A percentile compares a stretch with the other conserved stretches of the same genome.
phyloP scores from a whole-genome alignment of 768 basidiomycete species.

The Tubosaeta sp. region DNA sequence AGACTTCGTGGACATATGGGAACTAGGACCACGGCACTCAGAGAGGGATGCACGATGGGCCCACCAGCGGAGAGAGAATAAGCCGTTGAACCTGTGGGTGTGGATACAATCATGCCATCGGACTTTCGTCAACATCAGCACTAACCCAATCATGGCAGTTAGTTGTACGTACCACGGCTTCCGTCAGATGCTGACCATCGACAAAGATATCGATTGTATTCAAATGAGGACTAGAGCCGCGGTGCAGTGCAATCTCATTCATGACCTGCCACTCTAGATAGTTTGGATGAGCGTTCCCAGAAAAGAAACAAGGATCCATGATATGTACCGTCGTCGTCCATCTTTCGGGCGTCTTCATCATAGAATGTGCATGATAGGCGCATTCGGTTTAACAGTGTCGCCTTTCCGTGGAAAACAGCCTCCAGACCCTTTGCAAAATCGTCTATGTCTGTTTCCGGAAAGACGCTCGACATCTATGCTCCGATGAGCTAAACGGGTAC shows the following conservation, averaged over 20 bases:
- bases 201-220: slow-evolving; percentile 93
- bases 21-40: slow-evolving; percentile 86
- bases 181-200: slow-evolving; percentile 92
- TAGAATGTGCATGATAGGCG: slow-evolving; percentile 79
- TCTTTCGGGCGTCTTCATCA: slow-evolving; percentile 53
- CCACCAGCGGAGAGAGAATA: slow-evolving; percentile 95
- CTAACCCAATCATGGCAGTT: slow-evolving; percentile 8
- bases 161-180: slow-evolving; percentile 73
- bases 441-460: slow-evolving; percentile 65
- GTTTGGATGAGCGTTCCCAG: slow-evolving; percentile 1
- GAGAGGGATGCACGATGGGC: slow-evolving; percentile 91
- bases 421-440: slow-evolving; percentile 78
- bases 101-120: slow-evolving; percentile 91
- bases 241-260: slow-evolving; percentile 93
- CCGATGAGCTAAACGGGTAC: slow-evolving; percentile 25
- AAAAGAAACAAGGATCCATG: background rate
- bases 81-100: slow-evolving; percentile 94
- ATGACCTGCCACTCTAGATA: slow-evolving; percentile 87
- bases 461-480: slow-evolving; percentile 1
- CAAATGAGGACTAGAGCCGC: slow-evolving; percentile 86
- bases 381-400: slow-evolving; percentile 86
- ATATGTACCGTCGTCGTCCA: slow-evolving; percentile 56
- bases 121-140: slow-evolving; percentile 47
- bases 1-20: slow-evolving; percentile 95
- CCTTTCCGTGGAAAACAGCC: slow-evolving; percentile 74